Base-by-base conservation (phyloP, 495 filamentous ascomycete species). In the Pseudomonodictys pantanalensis region DNA sequence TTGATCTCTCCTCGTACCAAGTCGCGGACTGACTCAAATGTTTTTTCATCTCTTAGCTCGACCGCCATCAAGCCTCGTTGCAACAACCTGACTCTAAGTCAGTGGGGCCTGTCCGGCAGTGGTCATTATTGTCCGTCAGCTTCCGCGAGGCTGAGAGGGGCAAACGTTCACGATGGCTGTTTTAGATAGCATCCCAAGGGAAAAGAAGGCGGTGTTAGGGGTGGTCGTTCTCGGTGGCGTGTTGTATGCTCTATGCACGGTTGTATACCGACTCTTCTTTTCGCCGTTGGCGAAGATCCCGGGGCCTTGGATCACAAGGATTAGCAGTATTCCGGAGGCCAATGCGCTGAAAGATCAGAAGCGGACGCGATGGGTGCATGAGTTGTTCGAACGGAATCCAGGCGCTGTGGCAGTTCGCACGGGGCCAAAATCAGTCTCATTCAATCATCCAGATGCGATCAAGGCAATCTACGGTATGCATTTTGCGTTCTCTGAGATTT, bases 381-480 rank as follows among this genome's bases (percentile, higher is more conserved):
- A 50, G 23, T 52, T 65, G 0, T 65, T 65, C 41, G 45, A 54
- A 10, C 43, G 53, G 46, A 38, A 61, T 23, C 62, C 62, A 6
- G 62, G 52, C 12, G 43, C 62, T 7, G 62, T 61, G 9, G 58
- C 58, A 1, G 56, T 66, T 15, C 33, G 63, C 2, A 66, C 63
- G 8, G 58, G 52, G 22, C 63, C 63, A 26, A 58, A 33, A 25
- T 58, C 58, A 0, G 58, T 66, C 2, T 66, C 63, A 3, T 66
- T 62, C 63, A 66, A 62, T 25, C 30, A 56, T 43, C 58, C 63
- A n/a, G 63, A 66, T 42, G 63, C 63, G 17, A 35, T 66, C 26
- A 62, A 62, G 39, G 58, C 58, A 15, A 66, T 66, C 8, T 62
- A 66, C 32, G 63, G 63, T 58, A 45, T 2, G 23, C 12, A 10